Conservation (phyloP, 2,329 filamentous ascomycete genomes). For the Coniella lustricola region DNA sequence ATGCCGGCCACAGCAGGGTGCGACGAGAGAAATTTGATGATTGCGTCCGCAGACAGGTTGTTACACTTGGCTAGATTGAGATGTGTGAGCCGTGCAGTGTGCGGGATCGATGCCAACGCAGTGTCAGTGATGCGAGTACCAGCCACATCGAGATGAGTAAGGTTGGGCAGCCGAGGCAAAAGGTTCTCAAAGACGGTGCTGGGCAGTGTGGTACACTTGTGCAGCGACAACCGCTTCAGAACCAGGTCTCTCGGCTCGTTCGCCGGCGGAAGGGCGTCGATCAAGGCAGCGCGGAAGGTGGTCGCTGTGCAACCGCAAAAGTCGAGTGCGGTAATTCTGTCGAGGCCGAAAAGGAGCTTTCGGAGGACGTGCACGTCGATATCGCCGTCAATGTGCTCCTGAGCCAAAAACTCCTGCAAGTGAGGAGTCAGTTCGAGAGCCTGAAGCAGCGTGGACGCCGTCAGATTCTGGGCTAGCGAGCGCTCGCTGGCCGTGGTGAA, state of each 20-base stretch:
- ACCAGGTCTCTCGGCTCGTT: conserved; percentile 45
- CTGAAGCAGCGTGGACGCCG: conserved; percentile 62
- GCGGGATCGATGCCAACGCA: conserved; percentile 63
- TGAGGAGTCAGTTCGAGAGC: conserved; percentile 67
- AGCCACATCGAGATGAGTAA: conserved; percentile 75
- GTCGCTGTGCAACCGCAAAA: conserved; percentile 69
- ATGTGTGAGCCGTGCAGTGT: conserved; percentile 67
- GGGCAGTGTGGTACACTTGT: conserved; percentile 69
- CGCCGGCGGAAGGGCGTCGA: conserved; percentile 40
- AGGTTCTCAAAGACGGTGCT: conserved; percentile 60
- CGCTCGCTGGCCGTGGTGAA: conserved; percentile 71
- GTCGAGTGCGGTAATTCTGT: conserved; percentile 60
- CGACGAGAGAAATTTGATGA: conserved; percentile 63
- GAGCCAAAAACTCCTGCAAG: conserved; percentile 69
- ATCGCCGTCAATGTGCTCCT: conserved; percentile 76
- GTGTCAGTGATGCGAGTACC: conserved; percentile 69
- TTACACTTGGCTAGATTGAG: conserved; percentile 73
- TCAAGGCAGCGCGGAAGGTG: conserved; percentile 60
- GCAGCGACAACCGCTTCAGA: conserved; percentile 64
- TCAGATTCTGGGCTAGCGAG: conserved; percentile 67
- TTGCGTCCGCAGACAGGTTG: conserved; percentile 55
- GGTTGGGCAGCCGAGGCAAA: conserved; percentile 59
- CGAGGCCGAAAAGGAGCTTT: conserved; percentile 63
- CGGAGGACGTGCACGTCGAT: conserved; percentile 59
- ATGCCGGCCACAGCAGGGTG: conserved; percentile 60